Evolutionary conservation across 2,329 filamentous ascomycete genomes (phyloP).

Genomic region (Apiospora malaysiana): DNA sequence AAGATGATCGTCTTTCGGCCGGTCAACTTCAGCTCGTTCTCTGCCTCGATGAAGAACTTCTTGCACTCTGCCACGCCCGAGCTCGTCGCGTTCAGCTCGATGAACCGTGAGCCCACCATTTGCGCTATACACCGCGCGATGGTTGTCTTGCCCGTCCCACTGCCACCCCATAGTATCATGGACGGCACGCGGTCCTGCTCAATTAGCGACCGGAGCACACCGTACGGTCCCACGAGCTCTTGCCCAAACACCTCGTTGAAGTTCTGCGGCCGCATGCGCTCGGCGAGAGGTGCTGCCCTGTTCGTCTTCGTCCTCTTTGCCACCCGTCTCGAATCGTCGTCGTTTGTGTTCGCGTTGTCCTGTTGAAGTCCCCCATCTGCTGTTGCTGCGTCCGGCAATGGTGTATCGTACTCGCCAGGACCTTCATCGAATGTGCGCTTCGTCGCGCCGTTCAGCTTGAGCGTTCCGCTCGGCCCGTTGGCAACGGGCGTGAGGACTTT

Average conservation of each 20-base stretch:
- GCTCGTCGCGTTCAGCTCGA: slow-evolving; percentile 94
- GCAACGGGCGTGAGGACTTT: slow-evolving; percentile 41
- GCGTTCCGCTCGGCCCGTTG: slow-evolving; percentile 38
- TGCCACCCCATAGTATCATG: slow-evolving; percentile 91
- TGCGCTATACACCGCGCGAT: slow-evolving; percentile 90
- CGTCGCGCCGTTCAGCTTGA: slow-evolving; percentile 45
- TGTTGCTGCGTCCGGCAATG: slow-evolving; percentile 29
- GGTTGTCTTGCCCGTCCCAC: slow-evolving; percentile 86
- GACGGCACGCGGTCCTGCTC: slow-evolving; percentile 86
- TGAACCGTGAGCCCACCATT: slow-evolving; percentile 82
- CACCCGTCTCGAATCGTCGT: slow-evolving; percentile 46
- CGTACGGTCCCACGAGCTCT: slow-evolving; percentile 82
- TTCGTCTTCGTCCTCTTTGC: slow-evolving; percentile 72
- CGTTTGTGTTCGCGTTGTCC: slow-evolving; percentile 28
- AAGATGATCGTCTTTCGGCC: slow-evolving; percentile 95
- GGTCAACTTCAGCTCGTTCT: slow-evolving; percentile 78
- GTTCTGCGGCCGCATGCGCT: slow-evolving; percentile 86
- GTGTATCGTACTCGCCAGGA: slow-evolving; percentile 43
- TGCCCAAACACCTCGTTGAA: slow-evolving; percentile 91
- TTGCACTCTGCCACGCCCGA: slow-evolving; percentile 90
- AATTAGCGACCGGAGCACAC: slow-evolving; percentile 86
- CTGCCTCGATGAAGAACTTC: slow-evolving; percentile 86
- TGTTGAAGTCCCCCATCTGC: slow-evolving; percentile 26
- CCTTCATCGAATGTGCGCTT: slow-evolving; percentile 63
- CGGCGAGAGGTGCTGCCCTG: slow-evolving; percentile 82